Evolutionary conservation across 2,329 filamentous ascomycete genomes (phyloP), one percentile per base, ranked within the genome.

Genomic region (Beauveria medogensis): DNA sequence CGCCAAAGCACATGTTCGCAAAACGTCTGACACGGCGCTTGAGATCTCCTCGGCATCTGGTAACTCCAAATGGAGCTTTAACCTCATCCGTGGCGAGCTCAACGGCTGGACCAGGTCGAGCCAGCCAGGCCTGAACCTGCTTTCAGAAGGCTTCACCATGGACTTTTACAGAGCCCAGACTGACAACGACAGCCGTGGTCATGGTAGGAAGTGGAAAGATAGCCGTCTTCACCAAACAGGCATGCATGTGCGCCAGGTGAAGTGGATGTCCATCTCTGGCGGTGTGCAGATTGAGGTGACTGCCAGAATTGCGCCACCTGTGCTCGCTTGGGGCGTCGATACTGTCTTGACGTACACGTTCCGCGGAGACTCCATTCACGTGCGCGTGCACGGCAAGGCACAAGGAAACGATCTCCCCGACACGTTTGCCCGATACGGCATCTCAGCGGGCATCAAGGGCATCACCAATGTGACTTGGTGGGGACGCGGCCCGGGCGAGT

Each of bases 111-210:
- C 69, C 14, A 72, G 77, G 14, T 65, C 69, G 2, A 56, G 62
- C 3, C 59, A 65, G 3, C 67, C 69, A 0, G 53, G 68, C 8
- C 60, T 64, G 26, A 78, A 79, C 64, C 67, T 81, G 30, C 73
- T 83, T 54, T 76, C 75, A 4, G 68, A 75, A 34, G 77, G 79
- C 0, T 66, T 79, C 2, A 64, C 71, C 2, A 74, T 86, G 46
- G 77, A 79, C 63, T 82, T 89, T 69, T 88, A 86, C 75, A 84
- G 86, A 44, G 82, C 87, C 0, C 77, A 81, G 43, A 89, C 86
- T 0, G 84, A 89, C 72, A 89, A 89, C 68, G 86, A 89, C 68
- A 75, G 77, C 4, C 80, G 80, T 0, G 74, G 76, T 7, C 82
- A 83, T 64, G 85, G 83, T 1, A 73, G 77, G 56, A 78, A 86